Percentiles rank a stretch among this genome's conserved stretches.
Evolutionary conservation across 345 rosid species (phyloP).

Genomic region (Geranium brycei): DNA sequence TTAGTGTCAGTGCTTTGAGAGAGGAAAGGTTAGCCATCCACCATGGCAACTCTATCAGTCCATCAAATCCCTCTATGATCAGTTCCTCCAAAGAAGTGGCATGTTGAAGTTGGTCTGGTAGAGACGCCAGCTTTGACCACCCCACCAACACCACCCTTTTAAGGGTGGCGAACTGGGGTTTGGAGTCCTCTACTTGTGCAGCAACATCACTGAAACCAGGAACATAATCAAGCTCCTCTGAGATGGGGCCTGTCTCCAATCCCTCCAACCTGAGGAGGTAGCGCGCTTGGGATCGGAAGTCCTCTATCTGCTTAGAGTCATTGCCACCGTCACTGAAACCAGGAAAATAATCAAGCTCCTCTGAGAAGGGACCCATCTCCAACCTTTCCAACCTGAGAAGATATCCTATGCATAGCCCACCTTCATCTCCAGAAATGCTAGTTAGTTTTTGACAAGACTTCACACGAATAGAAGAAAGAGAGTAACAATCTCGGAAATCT

Average conservation of each 20-base stretch:
- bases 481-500: neutral
- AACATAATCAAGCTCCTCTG: neutral
- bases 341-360: slow-evolving; percentile 2
- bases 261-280: neutral
- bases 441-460: neutral
- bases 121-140: neutral
- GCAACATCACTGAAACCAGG: neutral
- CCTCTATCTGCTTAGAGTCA: neutral
- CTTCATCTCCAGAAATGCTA: neutral
- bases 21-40: neutral
- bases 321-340: neutral
- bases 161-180: neutral
- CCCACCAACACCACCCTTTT: neutral
- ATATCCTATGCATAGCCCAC: neutral
- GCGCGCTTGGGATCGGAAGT: no score
- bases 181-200: neutral
- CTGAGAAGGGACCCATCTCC: neutral
- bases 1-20: neutral
- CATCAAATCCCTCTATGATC: neutral
- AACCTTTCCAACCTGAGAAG: neutral
- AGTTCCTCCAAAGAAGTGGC: neutral
- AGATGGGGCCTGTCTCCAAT: neutral
- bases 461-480: neutral
- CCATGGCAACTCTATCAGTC: neutral
- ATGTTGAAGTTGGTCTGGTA: neutral